phyloP scores from a whole-genome alignment of 257 asterid genomes.

The Gentiana macrophylla region DNA sequence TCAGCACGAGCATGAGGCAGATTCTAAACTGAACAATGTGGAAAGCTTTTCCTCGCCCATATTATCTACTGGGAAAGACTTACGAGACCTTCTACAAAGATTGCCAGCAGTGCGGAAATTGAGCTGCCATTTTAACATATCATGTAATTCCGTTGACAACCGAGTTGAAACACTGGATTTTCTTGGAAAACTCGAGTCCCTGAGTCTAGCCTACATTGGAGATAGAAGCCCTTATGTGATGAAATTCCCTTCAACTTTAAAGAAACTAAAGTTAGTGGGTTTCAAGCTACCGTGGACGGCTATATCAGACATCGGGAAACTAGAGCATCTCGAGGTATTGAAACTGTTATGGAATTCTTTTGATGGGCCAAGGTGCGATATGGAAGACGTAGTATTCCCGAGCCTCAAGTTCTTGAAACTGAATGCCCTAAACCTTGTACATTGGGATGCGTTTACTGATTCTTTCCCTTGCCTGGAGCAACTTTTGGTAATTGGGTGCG shows the following conservation, averaged over 20 bases:
- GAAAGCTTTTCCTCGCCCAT: background rate
- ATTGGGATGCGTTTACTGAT: constrained; percentile 1
- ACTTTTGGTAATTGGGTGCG: background rate
- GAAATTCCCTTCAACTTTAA: background rate
- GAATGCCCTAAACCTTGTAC: background rate
- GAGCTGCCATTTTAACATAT: background rate
- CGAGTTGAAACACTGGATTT: background rate
- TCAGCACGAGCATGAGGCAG: background rate
- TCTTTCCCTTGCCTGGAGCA: constrained; percentile 7
- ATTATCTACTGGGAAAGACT: background rate
- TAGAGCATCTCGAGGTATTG: constrained; percentile 7
- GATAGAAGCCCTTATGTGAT: background rate
- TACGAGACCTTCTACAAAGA: background rate
- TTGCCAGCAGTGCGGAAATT: constrained; percentile 5
- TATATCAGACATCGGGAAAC: constrained; percentile 4
- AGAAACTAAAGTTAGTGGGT: background rate
- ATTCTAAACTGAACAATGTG: background rate
- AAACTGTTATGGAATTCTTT: background rate
- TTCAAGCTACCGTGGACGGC: background rate
- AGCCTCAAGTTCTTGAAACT: constrained; percentile 6
- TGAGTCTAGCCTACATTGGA: background rate
- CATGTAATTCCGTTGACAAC: background rate
- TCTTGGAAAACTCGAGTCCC: background rate
- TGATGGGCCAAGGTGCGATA: constrained; percentile 5
- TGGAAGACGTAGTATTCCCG: constrained; percentile 5